phyloP scores from a whole-genome alignment of 2,329 filamentous ascomycete genomes.

The Clathrospora elynae region DNA sequence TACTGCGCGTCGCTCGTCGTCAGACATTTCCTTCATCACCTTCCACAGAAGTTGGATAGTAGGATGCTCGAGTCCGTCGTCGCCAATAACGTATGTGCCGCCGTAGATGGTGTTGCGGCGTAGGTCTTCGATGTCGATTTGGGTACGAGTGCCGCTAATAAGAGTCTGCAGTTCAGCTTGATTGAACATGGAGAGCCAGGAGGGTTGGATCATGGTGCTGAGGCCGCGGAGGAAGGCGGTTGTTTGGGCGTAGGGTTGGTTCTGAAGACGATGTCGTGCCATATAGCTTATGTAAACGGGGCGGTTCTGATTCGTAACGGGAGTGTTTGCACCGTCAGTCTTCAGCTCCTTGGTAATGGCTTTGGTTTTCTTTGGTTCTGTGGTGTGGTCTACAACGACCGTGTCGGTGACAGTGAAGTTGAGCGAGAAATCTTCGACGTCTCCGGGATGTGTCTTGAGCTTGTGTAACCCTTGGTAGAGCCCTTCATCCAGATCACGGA shows the following conservation, averaged over 20 bases:
- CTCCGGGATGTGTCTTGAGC: slow-evolving; percentile 82
- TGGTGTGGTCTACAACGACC: slow-evolving; percentile 49
- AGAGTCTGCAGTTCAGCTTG: slow-evolving; percentile 92
- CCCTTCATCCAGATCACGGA: slow-evolving; percentile 87
- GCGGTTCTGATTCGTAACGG: slow-evolving; percentile 89
- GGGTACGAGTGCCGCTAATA: slow-evolving; percentile 82
- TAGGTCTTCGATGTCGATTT: slow-evolving; percentile 86
- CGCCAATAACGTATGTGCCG: slow-evolving; percentile 86
- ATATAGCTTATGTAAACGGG: slow-evolving; percentile 94
- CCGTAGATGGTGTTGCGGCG: slow-evolving; percentile 84
- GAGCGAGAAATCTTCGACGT: slow-evolving; percentile 79
- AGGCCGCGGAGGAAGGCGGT: slow-evolving; percentile 86
- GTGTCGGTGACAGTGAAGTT: slow-evolving; percentile 88
- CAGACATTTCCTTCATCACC: slow-evolving; percentile 76
- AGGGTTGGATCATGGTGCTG: slow-evolving; percentile 83
- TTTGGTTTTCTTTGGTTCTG: slow-evolving; percentile 52
- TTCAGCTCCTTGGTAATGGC: slow-evolving; percentile 77
- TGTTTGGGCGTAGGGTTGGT: slow-evolving; percentile 81
- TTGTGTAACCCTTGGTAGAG: slow-evolving; percentile 83
- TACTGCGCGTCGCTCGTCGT: slow-evolving; percentile 80
- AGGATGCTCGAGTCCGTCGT: slow-evolving; percentile 83
- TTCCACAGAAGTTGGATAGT: slow-evolving; percentile 90
- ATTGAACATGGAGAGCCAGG: slow-evolving; percentile 99
- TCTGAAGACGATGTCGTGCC: slow-evolving; percentile 81
- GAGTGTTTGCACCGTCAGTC: slow-evolving; percentile 72